phyloP scores from a whole-genome alignment of 495 filamentous ascomycete genomes.

The Tetracladium setigerum region DNA sequence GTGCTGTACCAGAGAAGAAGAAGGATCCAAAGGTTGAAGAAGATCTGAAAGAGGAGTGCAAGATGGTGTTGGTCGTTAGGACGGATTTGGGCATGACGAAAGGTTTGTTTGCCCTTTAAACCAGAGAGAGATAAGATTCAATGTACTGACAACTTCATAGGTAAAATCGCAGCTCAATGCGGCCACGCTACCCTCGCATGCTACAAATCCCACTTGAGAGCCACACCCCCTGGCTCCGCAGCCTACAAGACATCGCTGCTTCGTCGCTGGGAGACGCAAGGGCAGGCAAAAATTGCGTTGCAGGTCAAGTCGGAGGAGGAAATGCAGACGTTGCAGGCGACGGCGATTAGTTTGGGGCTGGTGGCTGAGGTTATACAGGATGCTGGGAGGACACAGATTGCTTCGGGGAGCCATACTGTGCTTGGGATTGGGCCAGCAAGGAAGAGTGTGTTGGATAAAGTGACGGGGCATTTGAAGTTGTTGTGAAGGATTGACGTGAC shows the following conservation, averaged over 20 bases:
- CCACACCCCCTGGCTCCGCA: constrained; percentile 38
- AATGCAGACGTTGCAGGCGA: constrained; percentile 64
- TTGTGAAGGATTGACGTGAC: constrained; percentile 36
- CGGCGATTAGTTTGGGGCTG: constrained; percentile 75
- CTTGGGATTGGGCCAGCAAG: constrained; percentile 84
- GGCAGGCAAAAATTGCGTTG: constrained; percentile 89
- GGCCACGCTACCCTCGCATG: constrained; percentile 94
- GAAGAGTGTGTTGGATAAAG: constrained; percentile 74
- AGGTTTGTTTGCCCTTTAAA: constrained; percentile 43
- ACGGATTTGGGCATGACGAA: constrained; percentile 96
- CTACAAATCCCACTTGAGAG: constrained; percentile 69
- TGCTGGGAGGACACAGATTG: constrained; percentile 96
- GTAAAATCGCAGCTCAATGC: constrained; percentile 95
- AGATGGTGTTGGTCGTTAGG: constrained; percentile 84
- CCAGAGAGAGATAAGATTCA: neutral
- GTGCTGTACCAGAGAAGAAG: constrained; percentile 39
- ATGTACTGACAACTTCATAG: constrained; percentile 35
- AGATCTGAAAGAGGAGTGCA: constrained; percentile 71
- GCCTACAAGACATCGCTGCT: constrained; percentile 50
- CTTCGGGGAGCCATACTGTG: constrained; percentile 83
- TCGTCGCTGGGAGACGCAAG: constrained; percentile 70
- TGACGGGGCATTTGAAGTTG: constrained; percentile 85
- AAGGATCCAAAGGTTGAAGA: constrained; percentile 26
- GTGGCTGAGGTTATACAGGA: constrained; percentile 86
- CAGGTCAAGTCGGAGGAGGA: constrained; percentile 82